Percentiles rank a stretch among this genome's conserved stretches.
These are phyloP conservation scores for Orbilia ellipsospora DNA, from an alignment of 2,329 filamentous ascomycete species.

Conservation along the genomic window DNA sequence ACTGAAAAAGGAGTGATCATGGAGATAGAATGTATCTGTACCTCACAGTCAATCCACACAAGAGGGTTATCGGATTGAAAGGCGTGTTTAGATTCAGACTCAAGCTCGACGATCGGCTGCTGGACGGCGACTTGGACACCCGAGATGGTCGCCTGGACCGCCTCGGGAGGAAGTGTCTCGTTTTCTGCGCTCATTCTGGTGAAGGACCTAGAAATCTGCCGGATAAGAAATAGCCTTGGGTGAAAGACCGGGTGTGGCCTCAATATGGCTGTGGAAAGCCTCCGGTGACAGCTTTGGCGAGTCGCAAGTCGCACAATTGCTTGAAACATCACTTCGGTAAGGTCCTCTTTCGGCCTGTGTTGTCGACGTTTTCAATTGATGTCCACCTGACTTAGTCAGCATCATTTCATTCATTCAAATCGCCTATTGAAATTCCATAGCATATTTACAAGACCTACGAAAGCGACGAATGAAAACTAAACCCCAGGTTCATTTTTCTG, in stretches of 20 bases:
- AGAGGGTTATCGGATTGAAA: constrained; percentile 65
- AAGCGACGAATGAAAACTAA: too few relatives aligned
- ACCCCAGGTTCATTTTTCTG: too few relatives aligned
- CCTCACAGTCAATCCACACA: constrained; percentile 87
- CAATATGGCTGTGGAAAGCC: too few relatives aligned
- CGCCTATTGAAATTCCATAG: too few relatives aligned
- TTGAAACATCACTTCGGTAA: not conserved
- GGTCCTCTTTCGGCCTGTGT: too few relatives aligned
- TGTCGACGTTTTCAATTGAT: too few relatives aligned
- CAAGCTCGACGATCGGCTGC: not conserved
- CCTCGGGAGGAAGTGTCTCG: not conserved
- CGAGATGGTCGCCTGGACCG: constrained; percentile 4
- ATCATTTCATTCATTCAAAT: too few relatives aligned
- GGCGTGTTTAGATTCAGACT: not conserved
- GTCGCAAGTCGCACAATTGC: not conserved
- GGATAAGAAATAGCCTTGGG: not conserved
- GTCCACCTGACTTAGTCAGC: too few relatives aligned
- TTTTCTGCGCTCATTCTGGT: constrained; percentile 5
- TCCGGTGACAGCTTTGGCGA: not conserved
- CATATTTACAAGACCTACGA: too few relatives aligned
- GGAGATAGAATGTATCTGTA: constrained; percentile 59
- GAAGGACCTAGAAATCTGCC: not conserved
- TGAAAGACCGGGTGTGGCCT: not conserved
- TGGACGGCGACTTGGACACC: constrained; percentile 20
- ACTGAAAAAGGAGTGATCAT: constrained; percentile 33